Base-by-base conservation (phyloP, 106 monocot species). In the Hemerocallis citrina region DNA sequence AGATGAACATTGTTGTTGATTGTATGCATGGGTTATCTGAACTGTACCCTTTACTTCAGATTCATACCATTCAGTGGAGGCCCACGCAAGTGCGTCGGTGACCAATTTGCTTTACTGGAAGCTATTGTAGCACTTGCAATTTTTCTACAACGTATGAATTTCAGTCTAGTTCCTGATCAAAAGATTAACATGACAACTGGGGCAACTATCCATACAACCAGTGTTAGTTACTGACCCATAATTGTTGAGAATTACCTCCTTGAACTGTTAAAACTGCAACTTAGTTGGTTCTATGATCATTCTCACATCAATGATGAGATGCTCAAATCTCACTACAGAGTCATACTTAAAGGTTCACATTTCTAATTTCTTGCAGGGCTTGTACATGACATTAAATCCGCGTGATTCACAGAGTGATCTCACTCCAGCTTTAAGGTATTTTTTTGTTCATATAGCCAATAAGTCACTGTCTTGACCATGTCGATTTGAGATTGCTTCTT, bases 141-240 rank as follows among this genome's bases (percentile, higher is more conserved):
- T 39, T 77, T 88, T 52, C 23, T 92, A 74, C 84, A 85, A 71
- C 50, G 79, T 34, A 65, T 85, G 75, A 62, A 92, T 27, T 84
- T 92, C 15, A 54, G 79, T n/a, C 74, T 92, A 33, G 81, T 81
- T 64, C 51, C 84, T 57, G 79, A 84, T 84, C 92, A 92, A 68
- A 92, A 92, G 66, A 92, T 92, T 34, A 76, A 31, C 76, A 92
- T 92, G 92, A 92, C 92, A 5, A 92, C 92, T 33, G 92, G 92
- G 51, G 92, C 92, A 34, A 92, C 92, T 19, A 92, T 92, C 46
- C 92, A 88, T 67, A 92, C 88, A 56, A 81, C 88, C 21, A 87
- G 88, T 69, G 92, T 92, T 81, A 74, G 83, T 49, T 28, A 41
- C n/a, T n/a, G n/a, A n/a, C n/a, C n/a, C n/a, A n/a, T n/a, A n/a